These are phyloP conservation scores for Lupinus albus DNA, from an alignment of 306 rosid genomes.

Conservation along the genomic window DNA sequence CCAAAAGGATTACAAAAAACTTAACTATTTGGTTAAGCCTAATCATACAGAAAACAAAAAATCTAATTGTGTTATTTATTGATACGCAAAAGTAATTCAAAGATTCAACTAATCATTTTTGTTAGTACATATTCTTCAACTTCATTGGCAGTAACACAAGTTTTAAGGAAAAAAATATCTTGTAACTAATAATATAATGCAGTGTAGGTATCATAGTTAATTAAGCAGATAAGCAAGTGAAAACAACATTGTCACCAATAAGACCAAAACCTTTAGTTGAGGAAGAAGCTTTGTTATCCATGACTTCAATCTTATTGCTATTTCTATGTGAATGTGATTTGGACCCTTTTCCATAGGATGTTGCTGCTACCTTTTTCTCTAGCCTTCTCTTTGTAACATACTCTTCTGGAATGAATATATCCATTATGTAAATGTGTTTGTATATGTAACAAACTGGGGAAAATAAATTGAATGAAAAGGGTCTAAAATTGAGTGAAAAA, in stretches of 20 bases:
- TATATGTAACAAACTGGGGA: not conserved
- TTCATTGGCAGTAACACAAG: not conserved
- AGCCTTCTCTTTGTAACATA: slow-evolving; percentile 52
- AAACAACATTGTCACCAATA: slow-evolving; percentile 34
- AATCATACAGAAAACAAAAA: too few species aligned
- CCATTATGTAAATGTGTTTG: slow-evolving; percentile 40
- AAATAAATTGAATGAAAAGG: not conserved
- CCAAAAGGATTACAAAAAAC: too few species aligned
- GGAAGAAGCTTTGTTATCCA: not conserved
- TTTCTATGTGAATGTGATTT: slow-evolving; percentile 9
- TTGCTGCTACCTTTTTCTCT: slow-evolving; percentile 47
- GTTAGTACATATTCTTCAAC: not conserved
- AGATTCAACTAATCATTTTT: not conserved
- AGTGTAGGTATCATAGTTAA: not conserved
- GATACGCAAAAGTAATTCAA: not conserved
- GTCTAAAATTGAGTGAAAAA: not conserved
- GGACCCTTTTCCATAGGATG: not conserved
- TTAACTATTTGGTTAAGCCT: too few species aligned
- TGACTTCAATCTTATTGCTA: slow-evolving; percentile 1
- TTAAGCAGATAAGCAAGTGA: slow-evolving; percentile 51
- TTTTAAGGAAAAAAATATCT: not conserved
- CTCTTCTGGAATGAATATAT: slow-evolving; percentile 67
- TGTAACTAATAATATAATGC: not conserved
- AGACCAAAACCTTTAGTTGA: not conserved
- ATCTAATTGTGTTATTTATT: too few species aligned